Percentiles rank a stretch among this genome's conserved stretches.
Conservation (phyloP, 208 protist genomes). For the Spongospora subterranea region DNA sequence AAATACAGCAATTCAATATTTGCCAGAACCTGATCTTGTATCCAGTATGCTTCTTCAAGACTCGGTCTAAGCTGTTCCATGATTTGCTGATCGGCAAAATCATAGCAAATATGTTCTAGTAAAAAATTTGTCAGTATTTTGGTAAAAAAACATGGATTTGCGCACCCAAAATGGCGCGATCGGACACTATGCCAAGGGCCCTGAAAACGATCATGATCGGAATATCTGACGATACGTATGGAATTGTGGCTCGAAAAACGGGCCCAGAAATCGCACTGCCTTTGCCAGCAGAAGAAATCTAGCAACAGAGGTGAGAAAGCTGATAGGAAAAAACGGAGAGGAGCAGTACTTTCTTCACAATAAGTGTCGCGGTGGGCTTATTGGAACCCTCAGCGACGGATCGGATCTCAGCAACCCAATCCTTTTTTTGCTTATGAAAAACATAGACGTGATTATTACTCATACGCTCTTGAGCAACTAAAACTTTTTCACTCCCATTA, state of each 20-base stretch:
- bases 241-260: conserved; percentile 78
- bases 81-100: conserved; percentile 84
- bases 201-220: conserved; percentile 94
- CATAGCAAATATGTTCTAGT: conserved; percentile 87
- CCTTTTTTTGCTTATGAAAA: conserved; percentile 88
- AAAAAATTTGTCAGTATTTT: too few relatives aligned
- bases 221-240: conserved; percentile 84
- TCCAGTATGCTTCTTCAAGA: conserved; percentile 87
- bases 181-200: conserved; percentile 91
- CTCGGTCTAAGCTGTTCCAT: conserved; percentile 91
- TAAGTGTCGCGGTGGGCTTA: conserved; percentile 66
- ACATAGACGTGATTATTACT: conserved; percentile 91
- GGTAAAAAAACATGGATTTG: neutral
- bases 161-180: conserved; percentile 88
- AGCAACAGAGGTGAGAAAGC: neutral
- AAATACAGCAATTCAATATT: neutral
- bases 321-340: too few relatives aligned
- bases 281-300: conserved; percentile 11
- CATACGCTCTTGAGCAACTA: conserved; percentile 90
- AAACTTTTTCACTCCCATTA: conserved; percentile 94
- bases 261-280: conserved; percentile 60
- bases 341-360: conserved; percentile 35
- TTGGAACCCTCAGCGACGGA: conserved; percentile 85
- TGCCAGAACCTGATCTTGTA: conserved; percentile 61
- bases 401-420: conserved; percentile 92